Conservation (phyloP, 495 filamentous ascomycete species). For the Neurospora terricola region DNA sequence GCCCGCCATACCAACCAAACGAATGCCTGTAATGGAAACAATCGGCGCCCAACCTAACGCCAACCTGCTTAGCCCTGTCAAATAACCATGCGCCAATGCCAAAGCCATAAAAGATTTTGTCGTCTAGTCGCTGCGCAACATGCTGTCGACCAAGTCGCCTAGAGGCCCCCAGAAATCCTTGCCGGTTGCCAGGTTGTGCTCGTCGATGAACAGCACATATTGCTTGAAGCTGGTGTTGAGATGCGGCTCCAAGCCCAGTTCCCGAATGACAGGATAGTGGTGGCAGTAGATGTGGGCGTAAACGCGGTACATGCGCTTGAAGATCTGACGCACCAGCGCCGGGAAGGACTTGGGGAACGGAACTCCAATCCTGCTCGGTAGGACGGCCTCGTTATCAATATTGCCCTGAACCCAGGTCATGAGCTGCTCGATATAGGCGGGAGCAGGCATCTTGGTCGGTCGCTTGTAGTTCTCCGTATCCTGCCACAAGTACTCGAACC, state of each 20-base stretch:
- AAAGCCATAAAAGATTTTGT: background rate
- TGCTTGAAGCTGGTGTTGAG: slow-evolving; percentile 99
- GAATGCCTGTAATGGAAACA: background rate
- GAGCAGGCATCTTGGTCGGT: slow-evolving; percentile 95
- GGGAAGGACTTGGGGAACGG: slow-evolving; percentile 93
- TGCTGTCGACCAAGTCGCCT: slow-evolving; percentile 92
- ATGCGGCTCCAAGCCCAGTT: slow-evolving; percentile 91
- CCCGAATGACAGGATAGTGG: slow-evolving; percentile 93
- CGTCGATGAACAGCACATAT: slow-evolving; percentile 93
- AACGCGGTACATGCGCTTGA: slow-evolving; percentile 96
- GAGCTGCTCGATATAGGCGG: slow-evolving; percentile 92
- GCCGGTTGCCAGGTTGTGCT: slow-evolving; percentile 76
- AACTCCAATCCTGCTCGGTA: slow-evolving; percentile 87
- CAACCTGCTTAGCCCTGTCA: background rate
- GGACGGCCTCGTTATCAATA: slow-evolving; percentile 91
- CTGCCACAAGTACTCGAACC: slow-evolving; percentile 98
- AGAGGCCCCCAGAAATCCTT: slow-evolving; percentile 98
- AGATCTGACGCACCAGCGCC: slow-evolving; percentile 77
- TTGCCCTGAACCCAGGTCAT: slow-evolving; percentile 95
- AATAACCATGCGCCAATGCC: background rate
- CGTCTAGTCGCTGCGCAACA: slow-evolving; percentile 77
- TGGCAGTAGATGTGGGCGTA: slow-evolving; percentile 99
- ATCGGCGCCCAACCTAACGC: background rate
- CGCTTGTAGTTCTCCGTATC: slow-evolving; percentile 86
- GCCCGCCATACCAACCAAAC: background rate